These are phyloP conservation scores for Ophiocytium majus DNA, from an alignment of 352 stramenopile species.

Conservation along the genomic window DNA sequence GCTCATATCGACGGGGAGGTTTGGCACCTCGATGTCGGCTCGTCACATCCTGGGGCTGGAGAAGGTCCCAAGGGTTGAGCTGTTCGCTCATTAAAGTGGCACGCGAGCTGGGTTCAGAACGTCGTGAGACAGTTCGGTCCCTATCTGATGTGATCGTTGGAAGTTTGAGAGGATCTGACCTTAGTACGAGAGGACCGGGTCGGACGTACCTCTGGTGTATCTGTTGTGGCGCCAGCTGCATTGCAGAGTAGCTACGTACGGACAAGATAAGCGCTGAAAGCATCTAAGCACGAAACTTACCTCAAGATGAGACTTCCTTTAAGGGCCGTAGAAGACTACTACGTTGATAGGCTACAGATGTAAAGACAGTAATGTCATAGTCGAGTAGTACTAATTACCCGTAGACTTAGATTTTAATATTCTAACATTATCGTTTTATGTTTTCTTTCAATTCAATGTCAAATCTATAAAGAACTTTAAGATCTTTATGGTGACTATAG, in stretches of 20 bases:
- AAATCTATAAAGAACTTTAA: constrained; percentile 36
- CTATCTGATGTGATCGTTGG: constrained; percentile 45
- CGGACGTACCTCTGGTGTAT: constrained; percentile 52
- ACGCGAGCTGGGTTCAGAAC: constrained; percentile 40
- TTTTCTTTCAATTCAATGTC: constrained; percentile 23
- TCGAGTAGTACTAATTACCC: constrained; percentile 43
- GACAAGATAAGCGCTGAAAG: constrained; percentile 53
- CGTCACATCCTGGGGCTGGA: too few species aligned
- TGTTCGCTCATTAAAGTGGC: constrained; percentile 32
- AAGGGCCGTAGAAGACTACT: constrained; percentile 45
- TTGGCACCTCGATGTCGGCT: too few species aligned
- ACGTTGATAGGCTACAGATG: constrained; percentile 47
- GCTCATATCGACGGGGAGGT: too few species aligned
- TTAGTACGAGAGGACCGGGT: constrained; percentile 54
- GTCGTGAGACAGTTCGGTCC: constrained; percentile 40
- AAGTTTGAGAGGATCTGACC: constrained; percentile 46
- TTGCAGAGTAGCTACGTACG: constrained; percentile 47
- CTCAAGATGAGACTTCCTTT: constrained; percentile 47
- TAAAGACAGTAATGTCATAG: constrained; percentile 42
- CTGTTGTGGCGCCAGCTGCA: constrained; percentile 46
- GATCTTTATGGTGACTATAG: constrained; percentile 49
- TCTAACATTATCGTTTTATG: constrained; percentile 31
- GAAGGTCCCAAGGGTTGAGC: constrained; percentile 31
- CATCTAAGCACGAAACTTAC: constrained; percentile 49
- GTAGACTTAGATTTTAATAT: constrained; percentile 27